Percentiles rank a stretch among this genome's conserved stretches.
These are phyloP conservation scores for Paratinospora sagittata DNA, from an alignment of 164 flowering plant genomes.

Conservation along the genomic window DNA sequence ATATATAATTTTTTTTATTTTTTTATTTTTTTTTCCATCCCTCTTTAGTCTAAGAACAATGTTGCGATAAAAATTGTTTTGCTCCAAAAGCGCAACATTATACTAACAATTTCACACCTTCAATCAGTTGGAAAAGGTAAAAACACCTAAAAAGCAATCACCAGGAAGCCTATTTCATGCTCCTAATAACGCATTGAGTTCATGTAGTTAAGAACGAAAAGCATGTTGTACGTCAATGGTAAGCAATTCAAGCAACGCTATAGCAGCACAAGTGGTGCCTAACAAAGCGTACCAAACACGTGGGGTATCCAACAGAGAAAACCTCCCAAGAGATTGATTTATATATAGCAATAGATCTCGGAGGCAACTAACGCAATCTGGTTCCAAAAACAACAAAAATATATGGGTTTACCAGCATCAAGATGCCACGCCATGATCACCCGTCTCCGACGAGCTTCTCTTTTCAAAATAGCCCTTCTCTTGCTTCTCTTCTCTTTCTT, in stretches of 20 bases:
- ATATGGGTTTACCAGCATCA: conserved; percentile 2
- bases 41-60: too few species aligned
- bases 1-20: too few species aligned
- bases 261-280: not conserved
- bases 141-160: too few species aligned
- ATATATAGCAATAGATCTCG: not conserved
- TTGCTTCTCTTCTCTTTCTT: conserved; percentile 37
- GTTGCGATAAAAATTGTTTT: too few species aligned
- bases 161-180: too few species aligned
- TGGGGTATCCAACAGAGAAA: not conserved
- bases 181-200: not conserved
- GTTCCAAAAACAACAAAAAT: not conserved
- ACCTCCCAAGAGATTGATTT: not conserved
- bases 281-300: not conserved
- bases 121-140: too few species aligned
- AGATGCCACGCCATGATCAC: not conserved
- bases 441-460: not conserved
- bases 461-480: conserved; percentile 14
- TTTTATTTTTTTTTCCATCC: too few species aligned
- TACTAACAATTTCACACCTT: too few species aligned
- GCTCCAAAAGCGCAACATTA: too few species aligned
- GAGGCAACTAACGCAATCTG: too few species aligned
- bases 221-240: not conserved
- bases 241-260: too few species aligned
- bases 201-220: not conserved